These are phyloP conservation scores for Ajuga chamaepitys DNA, from an alignment of 257 asterid genomes.

Conservation along the genomic window DNA sequence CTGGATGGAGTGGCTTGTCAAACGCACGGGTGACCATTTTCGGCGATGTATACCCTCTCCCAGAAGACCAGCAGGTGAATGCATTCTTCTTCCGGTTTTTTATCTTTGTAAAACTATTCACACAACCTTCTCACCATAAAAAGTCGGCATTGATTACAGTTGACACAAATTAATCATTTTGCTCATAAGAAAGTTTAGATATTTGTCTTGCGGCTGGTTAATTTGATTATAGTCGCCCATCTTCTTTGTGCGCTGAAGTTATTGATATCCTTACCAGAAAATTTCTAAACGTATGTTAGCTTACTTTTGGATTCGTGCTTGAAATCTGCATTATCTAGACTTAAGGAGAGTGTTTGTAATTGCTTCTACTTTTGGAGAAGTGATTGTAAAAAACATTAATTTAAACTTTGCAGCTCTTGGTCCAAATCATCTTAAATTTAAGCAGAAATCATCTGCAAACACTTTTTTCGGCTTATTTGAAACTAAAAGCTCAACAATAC, in stretches of 20 bases:
- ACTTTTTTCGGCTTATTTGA: too few species aligned
- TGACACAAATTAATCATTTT: background rate
- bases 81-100: constrained; percentile 11
- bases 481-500: too few species aligned
- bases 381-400: too few species aligned
- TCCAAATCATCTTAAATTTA: too few species aligned
- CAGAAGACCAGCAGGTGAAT: constrained; percentile 83
- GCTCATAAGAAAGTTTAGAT: background rate
- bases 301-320: background rate
- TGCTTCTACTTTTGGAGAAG: too few species aligned
- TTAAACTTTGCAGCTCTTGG: too few species aligned
- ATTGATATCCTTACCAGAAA: background rate
- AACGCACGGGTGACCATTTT: constrained; percentile 95
- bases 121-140: background rate
- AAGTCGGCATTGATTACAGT: background rate
- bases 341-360: too few species aligned
- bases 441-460: too few species aligned
- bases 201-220: background rate
- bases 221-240: background rate
- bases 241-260: background rate
- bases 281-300: background rate
- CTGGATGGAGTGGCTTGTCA: constrained; percentile 99
- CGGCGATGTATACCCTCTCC: constrained; percentile 90
- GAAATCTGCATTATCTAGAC: background rate
- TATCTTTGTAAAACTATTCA: background rate